Conservation (phyloP, 352 stramenopile genomes). For the Phytophthora fragariaefolia region DNA sequence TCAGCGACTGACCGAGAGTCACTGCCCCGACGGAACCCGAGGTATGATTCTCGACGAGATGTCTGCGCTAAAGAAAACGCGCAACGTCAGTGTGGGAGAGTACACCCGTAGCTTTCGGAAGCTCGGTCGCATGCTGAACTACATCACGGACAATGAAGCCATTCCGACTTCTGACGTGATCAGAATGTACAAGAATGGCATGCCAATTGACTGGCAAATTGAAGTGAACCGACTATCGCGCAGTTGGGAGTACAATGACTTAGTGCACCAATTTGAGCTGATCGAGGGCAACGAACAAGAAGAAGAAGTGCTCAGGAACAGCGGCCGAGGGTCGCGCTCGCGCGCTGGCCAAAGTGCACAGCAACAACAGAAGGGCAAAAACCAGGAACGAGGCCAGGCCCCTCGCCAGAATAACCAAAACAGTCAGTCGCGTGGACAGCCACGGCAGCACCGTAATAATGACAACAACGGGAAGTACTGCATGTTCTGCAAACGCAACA, state of each 20-base stretch:
- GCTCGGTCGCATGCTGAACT: not conserved
- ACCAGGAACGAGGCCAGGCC: not conserved
- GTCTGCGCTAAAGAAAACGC: conserved; percentile 16
- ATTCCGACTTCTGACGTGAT: conserved; percentile 14
- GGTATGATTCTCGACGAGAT: conserved; percentile 7
- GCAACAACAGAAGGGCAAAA: not conserved
- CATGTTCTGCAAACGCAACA: conserved; percentile 10
- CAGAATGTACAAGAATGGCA: conserved; percentile 13
- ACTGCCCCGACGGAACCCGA: conserved; percentile 6
- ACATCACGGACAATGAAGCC: conserved; percentile 8
- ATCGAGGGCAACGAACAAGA: conserved; percentile 1
- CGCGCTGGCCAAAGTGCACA: not conserved
- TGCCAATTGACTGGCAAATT: conserved; percentile 15
- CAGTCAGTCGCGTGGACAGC: not conserved
- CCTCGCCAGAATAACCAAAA: not conserved
- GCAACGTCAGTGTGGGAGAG: conserved; percentile 8
- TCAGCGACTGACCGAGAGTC: not conserved
- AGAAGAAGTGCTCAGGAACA: conserved; percentile 1
- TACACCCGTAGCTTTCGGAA: conserved; percentile 8
- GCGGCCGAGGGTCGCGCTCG: not conserved
- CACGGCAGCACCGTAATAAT: not conserved
- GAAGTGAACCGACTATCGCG: conserved; percentile 2
- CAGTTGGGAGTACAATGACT: conserved; percentile 15
- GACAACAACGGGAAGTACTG: conserved; percentile 5
- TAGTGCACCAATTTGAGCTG: conserved; percentile 3